These are phyloP conservation scores for Beta vulgaris DNA, from an alignment of 148 eudicot genomes.

Conservation along the genomic window DNA sequence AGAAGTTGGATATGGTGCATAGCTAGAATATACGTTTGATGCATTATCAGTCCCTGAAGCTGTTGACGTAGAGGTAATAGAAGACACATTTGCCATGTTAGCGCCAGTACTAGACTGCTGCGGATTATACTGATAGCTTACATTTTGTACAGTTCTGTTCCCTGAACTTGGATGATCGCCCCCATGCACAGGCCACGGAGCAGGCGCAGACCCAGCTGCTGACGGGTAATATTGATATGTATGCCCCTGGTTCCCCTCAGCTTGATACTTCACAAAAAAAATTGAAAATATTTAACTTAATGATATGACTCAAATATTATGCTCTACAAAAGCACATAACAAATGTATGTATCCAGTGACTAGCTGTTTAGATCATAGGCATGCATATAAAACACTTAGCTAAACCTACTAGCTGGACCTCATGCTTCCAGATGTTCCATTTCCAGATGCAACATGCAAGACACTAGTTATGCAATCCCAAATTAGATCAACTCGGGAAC, in stretches of 20 bases:
- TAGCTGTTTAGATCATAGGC: too few species aligned
- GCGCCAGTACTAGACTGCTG: slow-evolving; percentile 40
- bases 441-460: not conserved
- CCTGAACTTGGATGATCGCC: slow-evolving; percentile 36
- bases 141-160: slow-evolving; percentile 44
- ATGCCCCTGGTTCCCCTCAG: slow-evolving; percentile 52
- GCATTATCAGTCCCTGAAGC: slow-evolving; percentile 50
- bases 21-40: slow-evolving; percentile 57
- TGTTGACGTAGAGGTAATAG: slow-evolving; percentile 48
- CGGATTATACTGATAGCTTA: slow-evolving; percentile 53
- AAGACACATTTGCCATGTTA: slow-evolving; percentile 44
- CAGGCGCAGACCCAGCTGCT: slow-evolving; percentile 33
- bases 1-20: slow-evolving; percentile 51
- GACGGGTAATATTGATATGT: slow-evolving; percentile 50
- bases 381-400: too few species aligned
- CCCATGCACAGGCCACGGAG: slow-evolving; percentile 50
- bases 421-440: not conserved
- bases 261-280: slow-evolving; percentile 51
- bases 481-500: not conserved
- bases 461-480: not conserved
- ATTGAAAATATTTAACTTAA: too few species aligned
- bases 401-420: not conserved
- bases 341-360: too few species aligned
- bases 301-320: too few species aligned
- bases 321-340: too few species aligned